phyloP scores from a whole-genome alignment of 352 stramenopile genomes.

The Phytophthora boehmeriae region DNA sequence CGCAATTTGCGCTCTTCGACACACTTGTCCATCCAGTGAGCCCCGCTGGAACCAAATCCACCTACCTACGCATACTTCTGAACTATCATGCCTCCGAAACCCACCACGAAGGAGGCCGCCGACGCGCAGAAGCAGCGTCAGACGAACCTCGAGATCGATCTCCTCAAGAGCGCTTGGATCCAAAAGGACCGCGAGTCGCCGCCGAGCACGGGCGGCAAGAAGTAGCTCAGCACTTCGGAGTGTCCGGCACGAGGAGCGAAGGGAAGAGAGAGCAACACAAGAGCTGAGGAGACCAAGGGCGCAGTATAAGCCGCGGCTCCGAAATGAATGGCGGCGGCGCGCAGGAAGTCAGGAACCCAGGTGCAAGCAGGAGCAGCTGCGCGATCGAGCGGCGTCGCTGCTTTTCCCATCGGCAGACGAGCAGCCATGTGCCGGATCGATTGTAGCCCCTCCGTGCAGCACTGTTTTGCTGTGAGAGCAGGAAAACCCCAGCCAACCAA shows the following conservation, averaged over 20 bases:
- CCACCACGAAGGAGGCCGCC: conserved; percentile 36
- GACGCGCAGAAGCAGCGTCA: conserved; percentile 62
- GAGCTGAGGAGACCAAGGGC: background rate
- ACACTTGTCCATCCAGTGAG: conserved; percentile 18
- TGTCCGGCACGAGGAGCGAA: background rate
- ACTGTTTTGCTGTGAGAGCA: conserved; percentile 6
- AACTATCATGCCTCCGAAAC: conserved; percentile 41
- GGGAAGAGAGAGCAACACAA: background rate
- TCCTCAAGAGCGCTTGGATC: conserved; percentile 68
- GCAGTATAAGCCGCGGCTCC: background rate
- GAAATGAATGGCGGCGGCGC: conserved; percentile 17
- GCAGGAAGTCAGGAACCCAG: conserved; percentile 21
- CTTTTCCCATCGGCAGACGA: conserved; percentile 20
- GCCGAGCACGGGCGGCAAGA: conserved; percentile 26
- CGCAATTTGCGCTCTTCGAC: conserved; percentile 39
- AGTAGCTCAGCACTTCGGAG: conserved; percentile 22
- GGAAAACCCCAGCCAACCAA: conserved; percentile 11
- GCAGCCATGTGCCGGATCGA: conserved; percentile 8
- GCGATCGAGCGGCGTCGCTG: conserved; percentile 5
- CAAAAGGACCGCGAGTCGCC: conserved; percentile 60
- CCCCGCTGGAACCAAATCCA: background rate
- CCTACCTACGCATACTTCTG: conserved; percentile 9
- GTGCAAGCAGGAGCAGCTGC: conserved; percentile 31
- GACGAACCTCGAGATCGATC: conserved; percentile 69
- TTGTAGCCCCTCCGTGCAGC: conserved; percentile 22